Evolutionary conservation across 176 grass and related monocot species (phyloP), one percentile per base, ranked within the genome.

Genomic region (Oryza officinalis): DNA sequence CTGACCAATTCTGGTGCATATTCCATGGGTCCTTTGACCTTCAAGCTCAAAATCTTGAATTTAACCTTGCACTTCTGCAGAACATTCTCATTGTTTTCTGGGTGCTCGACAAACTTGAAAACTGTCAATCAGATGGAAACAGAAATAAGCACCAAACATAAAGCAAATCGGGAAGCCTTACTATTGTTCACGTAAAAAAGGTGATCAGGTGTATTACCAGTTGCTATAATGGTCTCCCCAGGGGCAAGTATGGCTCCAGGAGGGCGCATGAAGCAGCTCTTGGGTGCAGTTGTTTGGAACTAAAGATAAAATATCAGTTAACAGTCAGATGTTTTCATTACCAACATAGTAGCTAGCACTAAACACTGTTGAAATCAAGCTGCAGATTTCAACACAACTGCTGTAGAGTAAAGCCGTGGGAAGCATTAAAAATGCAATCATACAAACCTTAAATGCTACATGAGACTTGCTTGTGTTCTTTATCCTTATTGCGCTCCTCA

Each of bases 241-340:
- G 93, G 93, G 87, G 96, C 84, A 92, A 99, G 96, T 86, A 99
- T 75, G n/a, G 90, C 93, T 74, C 96, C 93, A 65, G 96, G 96
- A 50, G 96, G 96, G 59, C 96, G 89, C 96, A 99, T 99, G 54
- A 99, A 99, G 74, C 93, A 99, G 86, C 96, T 95, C 81, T 96
- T 99, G 18, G 93, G 96, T 27, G 93, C 91, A 84, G 96, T 99
- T 83, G 96, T 99, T 99, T 99, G 96, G 79, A 99, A 99, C 96
- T 99, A 79, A 66, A 46, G 54, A 87, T 68, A 64, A 78, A 83
- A 90, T 69, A 69, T 72, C 27, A 68, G 23, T 87, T 72, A 54
- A 49, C 59, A 83, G 78, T 52, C 50, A 90, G 80, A 71, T 52
- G 71, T 13, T 65, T 32, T 37, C 25, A n/a, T 84, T 73, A 72